phyloP scores from a whole-genome alignment of 305 asterid species.

The Solanum hybrid region DNA sequence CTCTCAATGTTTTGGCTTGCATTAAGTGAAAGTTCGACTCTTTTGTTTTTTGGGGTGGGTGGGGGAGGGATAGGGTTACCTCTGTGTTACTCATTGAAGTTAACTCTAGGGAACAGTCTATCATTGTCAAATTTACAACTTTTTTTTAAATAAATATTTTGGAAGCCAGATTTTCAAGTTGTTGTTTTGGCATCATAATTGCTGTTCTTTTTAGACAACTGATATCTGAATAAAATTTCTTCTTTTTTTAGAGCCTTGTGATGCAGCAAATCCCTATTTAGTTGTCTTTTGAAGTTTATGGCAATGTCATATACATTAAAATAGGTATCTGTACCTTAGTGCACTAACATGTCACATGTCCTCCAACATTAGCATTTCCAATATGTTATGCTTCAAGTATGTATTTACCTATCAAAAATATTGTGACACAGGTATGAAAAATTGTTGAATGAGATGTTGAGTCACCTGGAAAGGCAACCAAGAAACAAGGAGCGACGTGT shows the following conservation, averaged over 20 bases:
- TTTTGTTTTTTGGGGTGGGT: neutral
- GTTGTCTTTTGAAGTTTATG: neutral
- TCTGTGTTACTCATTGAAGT: neutral
- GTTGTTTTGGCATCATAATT: neutral
- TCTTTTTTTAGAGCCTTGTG: neutral
- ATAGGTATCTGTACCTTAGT: neutral
- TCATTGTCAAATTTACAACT: neutral
- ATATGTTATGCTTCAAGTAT: neutral
- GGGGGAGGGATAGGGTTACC: neutral
- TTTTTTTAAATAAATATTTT: neutral
- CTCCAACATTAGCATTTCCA: neutral
- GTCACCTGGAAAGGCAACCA: constrained; percentile 90
- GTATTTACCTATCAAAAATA: neutral
- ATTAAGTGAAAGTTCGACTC: neutral
- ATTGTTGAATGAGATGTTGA: constrained; percentile 75
- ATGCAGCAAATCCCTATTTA: neutral
- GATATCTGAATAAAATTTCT: neutral
- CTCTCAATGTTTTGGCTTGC: neutral
- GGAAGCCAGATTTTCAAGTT: neutral
- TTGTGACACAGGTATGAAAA: constrained; percentile 65
- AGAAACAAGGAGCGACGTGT: constrained; percentile 71
- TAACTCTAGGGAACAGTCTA: neutral
- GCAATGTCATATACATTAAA: neutral
- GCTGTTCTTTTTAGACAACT: neutral
- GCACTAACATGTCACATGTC: neutral